phyloP scores from a whole-genome alignment of 495 filamentous ascomycete genomes.

The Hypoxylon lienhwacheense region DNA sequence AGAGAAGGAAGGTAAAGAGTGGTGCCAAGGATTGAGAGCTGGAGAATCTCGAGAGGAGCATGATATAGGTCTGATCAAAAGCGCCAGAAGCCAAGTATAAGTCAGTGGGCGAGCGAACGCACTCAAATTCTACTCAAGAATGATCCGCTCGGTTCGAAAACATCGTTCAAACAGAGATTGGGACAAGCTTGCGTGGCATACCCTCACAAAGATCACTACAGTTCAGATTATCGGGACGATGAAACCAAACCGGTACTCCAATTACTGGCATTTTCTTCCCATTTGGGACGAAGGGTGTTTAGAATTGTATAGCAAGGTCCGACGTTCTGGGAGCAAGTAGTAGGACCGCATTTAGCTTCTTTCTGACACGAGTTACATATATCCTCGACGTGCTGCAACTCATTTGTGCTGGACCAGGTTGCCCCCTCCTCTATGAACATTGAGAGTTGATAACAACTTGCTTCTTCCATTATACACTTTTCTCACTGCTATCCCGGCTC shows the following conservation, averaged over 20 bases:
- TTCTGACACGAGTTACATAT: slow-evolving; percentile 13
- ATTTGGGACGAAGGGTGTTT: slow-evolving; percentile 6
- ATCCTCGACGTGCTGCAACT: background rate
- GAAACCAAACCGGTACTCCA: slow-evolving; percentile 21
- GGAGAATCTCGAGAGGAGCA: background rate
- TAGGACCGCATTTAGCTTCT: slow-evolving; percentile 12
- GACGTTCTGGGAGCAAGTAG: background rate
- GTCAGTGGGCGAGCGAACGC: background rate
- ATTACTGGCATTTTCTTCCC: background rate
- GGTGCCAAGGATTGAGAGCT: slow-evolving; percentile 2
- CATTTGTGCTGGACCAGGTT: background rate
- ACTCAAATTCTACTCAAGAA: background rate
- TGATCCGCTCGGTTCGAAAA: slow-evolving; percentile 1
- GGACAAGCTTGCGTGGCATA: slow-evolving; percentile 9
- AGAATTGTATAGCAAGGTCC: slow-evolving; percentile 9
- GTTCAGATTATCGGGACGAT: background rate
- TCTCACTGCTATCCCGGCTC: slow-evolving; percentile 1
- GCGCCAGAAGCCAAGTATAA: slow-evolving; percentile 19
- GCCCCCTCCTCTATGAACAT: background rate
- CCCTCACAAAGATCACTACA: background rate
- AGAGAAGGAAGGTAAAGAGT: slow-evolving; percentile 12
- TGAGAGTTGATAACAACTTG: background rate
- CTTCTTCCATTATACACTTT: background rate
- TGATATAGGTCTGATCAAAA: background rate
- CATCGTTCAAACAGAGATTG: background rate